A percentile compares a stretch with the other conserved stretches of the same genome.
Evolutionary conservation across 192 early-diverging fungal species (phyloP).

Genomic region (Entomortierella lignicola): DNA sequence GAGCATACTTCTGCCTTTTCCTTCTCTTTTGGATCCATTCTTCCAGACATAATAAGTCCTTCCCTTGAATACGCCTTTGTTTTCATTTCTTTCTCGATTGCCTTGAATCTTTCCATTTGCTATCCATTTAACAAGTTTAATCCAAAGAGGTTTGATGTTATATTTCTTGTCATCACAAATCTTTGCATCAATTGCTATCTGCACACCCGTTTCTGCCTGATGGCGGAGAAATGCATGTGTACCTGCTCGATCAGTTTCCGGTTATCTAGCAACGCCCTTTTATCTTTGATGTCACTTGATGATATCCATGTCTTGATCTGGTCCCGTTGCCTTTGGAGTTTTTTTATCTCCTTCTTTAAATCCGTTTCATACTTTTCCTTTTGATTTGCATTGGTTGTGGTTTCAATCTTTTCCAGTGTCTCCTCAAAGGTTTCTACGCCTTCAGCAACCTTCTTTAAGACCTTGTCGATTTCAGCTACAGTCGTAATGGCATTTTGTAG

Average conservation of each 20-base stretch:
- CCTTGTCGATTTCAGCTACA: constrained; percentile 94
- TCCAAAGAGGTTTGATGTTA: no score
- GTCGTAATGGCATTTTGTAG: not conserved
- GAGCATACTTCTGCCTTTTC: constrained; percentile 88
- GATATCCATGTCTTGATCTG: constrained; percentile 98
- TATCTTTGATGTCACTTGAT: constrained; percentile 98
- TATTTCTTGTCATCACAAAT: no score
- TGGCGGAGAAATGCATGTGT: constrained; percentile 67
- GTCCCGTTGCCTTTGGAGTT: constrained; percentile 94
- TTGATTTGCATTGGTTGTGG: constrained; percentile 84
- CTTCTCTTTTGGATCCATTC: constrained; percentile 94
- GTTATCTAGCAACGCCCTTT: constrained; percentile 87
- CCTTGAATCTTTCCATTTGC: constrained; percentile 99
- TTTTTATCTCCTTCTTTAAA: constrained; percentile 99
- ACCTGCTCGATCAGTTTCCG: constrained; percentile 93
- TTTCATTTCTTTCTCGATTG: constrained; percentile 98
- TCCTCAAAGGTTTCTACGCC: constrained; percentile 96
- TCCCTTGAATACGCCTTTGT: constrained; percentile 99
- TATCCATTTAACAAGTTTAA: no score
- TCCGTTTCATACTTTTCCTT: constrained; percentile 98
- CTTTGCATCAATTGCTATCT: constrained; percentile 91
- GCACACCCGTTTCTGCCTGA: constrained; percentile 94
- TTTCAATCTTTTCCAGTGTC: constrained; percentile 89
- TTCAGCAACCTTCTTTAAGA: constrained; percentile 94
- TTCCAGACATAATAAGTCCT: constrained; percentile 81